phyloP scores from a whole-genome alignment of 352 stramenopile genomes.

The Pythium oligandrum region DNA sequence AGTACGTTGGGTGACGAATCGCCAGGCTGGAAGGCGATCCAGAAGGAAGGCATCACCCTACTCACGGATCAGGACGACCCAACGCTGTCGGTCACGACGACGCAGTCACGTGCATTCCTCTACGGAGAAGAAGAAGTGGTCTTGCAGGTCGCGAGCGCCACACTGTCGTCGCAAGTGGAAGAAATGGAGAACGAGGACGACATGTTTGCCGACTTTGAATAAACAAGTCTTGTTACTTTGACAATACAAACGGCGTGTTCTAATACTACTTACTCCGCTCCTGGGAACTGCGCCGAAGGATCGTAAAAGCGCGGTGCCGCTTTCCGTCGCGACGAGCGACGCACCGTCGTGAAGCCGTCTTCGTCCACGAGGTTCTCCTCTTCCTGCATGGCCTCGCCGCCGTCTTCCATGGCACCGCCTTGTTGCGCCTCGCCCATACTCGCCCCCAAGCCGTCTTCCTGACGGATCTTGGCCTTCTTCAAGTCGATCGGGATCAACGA shows the following conservation, averaged over 20 bases:
- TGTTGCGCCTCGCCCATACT: slow-evolving; percentile 32
- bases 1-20: slow-evolving; percentile 28
- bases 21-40: slow-evolving; percentile 42
- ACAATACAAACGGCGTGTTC: too few relatives aligned
- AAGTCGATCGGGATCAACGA: slow-evolving; percentile 76
- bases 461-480: slow-evolving; percentile 66
- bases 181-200: slow-evolving; percentile 65
- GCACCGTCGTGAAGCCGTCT: slow-evolving; percentile 72
- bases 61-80: slow-evolving; percentile 55
- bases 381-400: slow-evolving; percentile 24
- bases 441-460: slow-evolving; percentile 24
- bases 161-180: slow-evolving; percentile 57
- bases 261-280: slow-evolving; percentile 40
- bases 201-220: slow-evolving; percentile 84
- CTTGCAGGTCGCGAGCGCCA: slow-evolving; percentile 32
- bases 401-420: slow-evolving; percentile 15
- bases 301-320: slow-evolving; percentile 71
- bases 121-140: slow-evolving; percentile 54
- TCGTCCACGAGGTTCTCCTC: slow-evolving; percentile 48
- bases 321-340: slow-evolving; percentile 65
- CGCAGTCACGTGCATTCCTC: slow-evolving; percentile 54
- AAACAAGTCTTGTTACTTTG: background rate
- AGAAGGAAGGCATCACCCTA: slow-evolving; percentile 54
- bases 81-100: slow-evolving; percentile 35
- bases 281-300: slow-evolving; percentile 66